phyloP scores from a whole-genome alignment of 164 flowering plant species.

The Vitis labrusca region DNA sequence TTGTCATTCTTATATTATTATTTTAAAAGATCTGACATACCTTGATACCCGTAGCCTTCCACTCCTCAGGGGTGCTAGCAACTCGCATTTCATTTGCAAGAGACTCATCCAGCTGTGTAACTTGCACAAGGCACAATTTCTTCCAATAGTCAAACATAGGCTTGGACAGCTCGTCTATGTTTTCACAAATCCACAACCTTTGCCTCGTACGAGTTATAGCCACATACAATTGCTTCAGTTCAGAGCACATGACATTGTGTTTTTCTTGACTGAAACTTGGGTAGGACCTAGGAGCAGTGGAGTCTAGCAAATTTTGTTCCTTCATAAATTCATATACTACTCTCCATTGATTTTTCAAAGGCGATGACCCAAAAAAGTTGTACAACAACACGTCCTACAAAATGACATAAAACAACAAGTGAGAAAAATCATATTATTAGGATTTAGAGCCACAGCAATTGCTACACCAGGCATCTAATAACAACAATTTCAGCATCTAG shows the following conservation, averaged over 20 bases:
- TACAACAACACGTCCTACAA: slow-evolving; percentile 76
- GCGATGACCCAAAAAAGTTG: slow-evolving; percentile 76
- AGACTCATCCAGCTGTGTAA: slow-evolving; percentile 49
- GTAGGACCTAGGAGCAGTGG: slow-evolving; percentile 17
- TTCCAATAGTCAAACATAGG: slow-evolving; percentile 86
- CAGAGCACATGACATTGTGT: slow-evolving; percentile 71
- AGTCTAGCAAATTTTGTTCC: slow-evolving; percentile 42
- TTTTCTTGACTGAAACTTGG: slow-evolving; percentile 50
- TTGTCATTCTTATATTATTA: too few species aligned
- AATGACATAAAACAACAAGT: background rate
- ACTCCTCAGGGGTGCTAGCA: slow-evolving; percentile 65
- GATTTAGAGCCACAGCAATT: too few species aligned
- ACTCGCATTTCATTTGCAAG: slow-evolving; percentile 66
- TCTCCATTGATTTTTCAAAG: slow-evolving; percentile 70
- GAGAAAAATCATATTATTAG: background rate
- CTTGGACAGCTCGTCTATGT: slow-evolving; percentile 39
- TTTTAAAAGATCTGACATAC: slow-evolving; percentile 19
- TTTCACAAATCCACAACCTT: slow-evolving; percentile 83
- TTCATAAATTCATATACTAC: slow-evolving; percentile 67
- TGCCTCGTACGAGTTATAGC: slow-evolving; percentile 88
- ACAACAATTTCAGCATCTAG: too few species aligned
- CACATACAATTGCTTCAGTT: slow-evolving; percentile 80
- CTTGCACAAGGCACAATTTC: slow-evolving; percentile 49
- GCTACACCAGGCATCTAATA: too few species aligned
- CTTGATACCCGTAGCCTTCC: slow-evolving; percentile 68